These are phyloP conservation scores for Suzukiozyma palmioleophila DNA, from an alignment of 1,139 yeast species.

Conservation along the genomic window DNA sequence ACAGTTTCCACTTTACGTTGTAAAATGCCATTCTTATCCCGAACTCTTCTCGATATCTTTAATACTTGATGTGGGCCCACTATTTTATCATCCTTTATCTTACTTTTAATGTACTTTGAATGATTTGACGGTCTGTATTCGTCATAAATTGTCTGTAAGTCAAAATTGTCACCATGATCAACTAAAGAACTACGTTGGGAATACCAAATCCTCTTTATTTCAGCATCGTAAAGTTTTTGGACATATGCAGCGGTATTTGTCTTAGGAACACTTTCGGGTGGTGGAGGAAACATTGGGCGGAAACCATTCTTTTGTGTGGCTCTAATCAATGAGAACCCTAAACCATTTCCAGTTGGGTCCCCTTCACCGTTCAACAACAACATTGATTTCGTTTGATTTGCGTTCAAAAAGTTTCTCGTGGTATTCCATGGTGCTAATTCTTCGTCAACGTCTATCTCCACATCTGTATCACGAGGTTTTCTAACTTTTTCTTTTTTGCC, in stretches of 20 bases:
- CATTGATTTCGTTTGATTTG: constrained; percentile 97
- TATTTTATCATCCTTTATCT: constrained; percentile 27
- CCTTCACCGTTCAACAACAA: constrained; percentile 95
- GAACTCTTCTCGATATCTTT: constrained; percentile 71
- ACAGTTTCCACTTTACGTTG: constrained; percentile 79
- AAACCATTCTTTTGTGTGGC: constrained; percentile 97
- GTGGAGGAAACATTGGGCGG: constrained; percentile 54
- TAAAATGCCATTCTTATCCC: constrained; percentile 81
- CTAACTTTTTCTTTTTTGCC: constrained; percentile 21
- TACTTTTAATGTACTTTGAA: constrained; percentile 24
- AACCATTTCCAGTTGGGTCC: constrained; percentile 90
- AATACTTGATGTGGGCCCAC: constrained; percentile 36
- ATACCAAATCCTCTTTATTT: constrained; percentile 86
- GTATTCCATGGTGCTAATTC: constrained; percentile 93
- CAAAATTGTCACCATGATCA: constrained; percentile 29
- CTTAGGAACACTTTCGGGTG: constrained; percentile 41
- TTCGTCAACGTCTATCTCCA: constrained; percentile 62
- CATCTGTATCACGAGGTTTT: constrained; percentile 21
- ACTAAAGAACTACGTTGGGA: constrained; percentile 68
- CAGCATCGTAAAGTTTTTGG: constrained; percentile 90
- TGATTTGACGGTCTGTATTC: constrained; percentile 40
- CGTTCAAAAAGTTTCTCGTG: constrained; percentile 83
- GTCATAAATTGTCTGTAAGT: constrained; percentile 29
- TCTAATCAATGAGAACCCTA: constrained; percentile 83
- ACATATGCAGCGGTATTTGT: constrained; percentile 64